These are phyloP conservation scores for Aschersonia sp. DNA, from an alignment of 2,329 filamentous ascomycete species.

Conservation along the genomic window DNA sequence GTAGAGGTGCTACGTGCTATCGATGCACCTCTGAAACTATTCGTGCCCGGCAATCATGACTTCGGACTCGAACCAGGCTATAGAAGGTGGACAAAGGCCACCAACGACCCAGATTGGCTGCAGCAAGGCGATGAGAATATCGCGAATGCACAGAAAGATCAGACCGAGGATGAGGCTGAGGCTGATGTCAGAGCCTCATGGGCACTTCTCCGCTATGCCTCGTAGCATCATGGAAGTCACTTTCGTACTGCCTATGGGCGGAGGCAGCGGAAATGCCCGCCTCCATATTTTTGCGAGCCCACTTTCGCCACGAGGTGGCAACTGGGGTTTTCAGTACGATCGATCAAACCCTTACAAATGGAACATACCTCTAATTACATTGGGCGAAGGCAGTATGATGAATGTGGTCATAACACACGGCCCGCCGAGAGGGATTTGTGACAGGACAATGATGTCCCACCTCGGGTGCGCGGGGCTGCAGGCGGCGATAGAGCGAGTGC, in stretches of 20 bases:
- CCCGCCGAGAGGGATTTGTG: constrained; percentile 35
- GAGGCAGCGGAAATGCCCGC: constrained; percentile 26
- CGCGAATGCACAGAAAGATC: not conserved
- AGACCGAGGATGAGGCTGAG: constrained; percentile 13
- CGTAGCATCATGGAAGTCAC: not conserved
- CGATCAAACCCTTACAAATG: constrained; percentile 20
- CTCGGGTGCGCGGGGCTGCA: constrained; percentile 18
- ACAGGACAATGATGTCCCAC: constrained; percentile 13
- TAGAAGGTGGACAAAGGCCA: no score
- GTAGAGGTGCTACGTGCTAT: constrained; percentile 26
- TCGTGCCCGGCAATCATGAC: constrained; percentile 43
- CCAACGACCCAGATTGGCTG: not conserved
- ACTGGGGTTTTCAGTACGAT: constrained; percentile 36
- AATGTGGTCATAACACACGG: constrained; percentile 42
- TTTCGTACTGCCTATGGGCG: constrained; percentile 20
- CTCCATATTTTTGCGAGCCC: constrained; percentile 38
- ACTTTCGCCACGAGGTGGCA: constrained; percentile 29
- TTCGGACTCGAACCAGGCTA: constrained; percentile 21
- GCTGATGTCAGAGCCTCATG: no score
- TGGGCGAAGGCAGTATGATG: no score
- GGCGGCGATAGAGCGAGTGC: constrained; percentile 11
- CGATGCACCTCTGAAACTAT: constrained; percentile 34
- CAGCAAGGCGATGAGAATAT: not conserved
- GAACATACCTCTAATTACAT: constrained; percentile 12
- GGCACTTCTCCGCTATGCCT: no score